phyloP scores from a whole-genome alignment of 768 basidiomycete genomes.

The Suillus placidus region DNA sequence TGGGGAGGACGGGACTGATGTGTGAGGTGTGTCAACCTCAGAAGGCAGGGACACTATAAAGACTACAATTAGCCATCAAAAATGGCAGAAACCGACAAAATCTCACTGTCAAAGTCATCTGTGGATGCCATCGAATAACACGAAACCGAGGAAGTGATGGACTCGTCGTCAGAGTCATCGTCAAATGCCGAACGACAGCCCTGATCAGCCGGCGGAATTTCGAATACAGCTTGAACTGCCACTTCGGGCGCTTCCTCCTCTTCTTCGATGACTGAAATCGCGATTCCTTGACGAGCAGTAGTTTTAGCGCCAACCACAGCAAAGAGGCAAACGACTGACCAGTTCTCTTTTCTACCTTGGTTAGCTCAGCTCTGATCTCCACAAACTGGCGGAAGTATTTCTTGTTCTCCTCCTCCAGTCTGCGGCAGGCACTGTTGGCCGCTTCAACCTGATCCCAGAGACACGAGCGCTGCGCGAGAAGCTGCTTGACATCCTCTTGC shows the following conservation, averaged over 20 bases:
- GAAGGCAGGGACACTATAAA: neutral
- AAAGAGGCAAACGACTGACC: neutral
- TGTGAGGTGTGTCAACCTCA: neutral
- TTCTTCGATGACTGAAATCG: neutral
- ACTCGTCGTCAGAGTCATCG: constrained; percentile 1
- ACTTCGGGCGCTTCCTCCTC: neutral
- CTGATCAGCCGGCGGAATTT: neutral
- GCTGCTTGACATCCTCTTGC: neutral
- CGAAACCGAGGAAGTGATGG: neutral
- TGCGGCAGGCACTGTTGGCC: neutral
- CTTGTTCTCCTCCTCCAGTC: neutral
- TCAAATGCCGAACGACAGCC: neutral
- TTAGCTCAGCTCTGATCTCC: neutral
- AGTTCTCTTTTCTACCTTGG: neutral
- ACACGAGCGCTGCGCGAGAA: neutral
- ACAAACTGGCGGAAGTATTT: constrained; percentile 2
- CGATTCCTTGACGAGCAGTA: neutral
- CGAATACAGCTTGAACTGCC: neutral
- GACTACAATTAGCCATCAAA: neutral
- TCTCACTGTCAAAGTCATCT: neutral
- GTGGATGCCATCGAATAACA: neutral
- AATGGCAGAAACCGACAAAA: neutral
- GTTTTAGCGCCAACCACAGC: neutral
- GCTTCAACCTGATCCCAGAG: neutral
- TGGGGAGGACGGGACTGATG: constrained; percentile 1